These are phyloP conservation scores for Gnomoniopsis smithogilvyi DNA, from an alignment of 2,329 filamentous ascomycete genomes.

Conservation along the genomic window DNA sequence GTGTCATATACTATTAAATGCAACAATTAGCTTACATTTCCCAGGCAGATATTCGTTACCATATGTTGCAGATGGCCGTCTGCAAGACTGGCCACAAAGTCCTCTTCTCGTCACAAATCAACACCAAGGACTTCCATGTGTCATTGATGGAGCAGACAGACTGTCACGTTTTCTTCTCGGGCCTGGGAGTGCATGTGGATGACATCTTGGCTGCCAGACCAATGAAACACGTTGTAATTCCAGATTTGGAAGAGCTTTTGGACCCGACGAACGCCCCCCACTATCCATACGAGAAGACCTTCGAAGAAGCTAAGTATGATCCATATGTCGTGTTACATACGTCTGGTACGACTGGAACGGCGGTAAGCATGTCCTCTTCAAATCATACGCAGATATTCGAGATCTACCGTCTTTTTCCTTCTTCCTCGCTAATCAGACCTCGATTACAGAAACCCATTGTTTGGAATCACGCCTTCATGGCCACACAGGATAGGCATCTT, in stretches of 20 bases:
- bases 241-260: slow-evolving; percentile 18
- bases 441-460: slow-evolving; percentile 15
- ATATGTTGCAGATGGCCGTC: slow-evolving; percentile 24
- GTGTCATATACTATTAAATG: too few species aligned
- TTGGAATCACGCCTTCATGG: slow-evolving; percentile 17
- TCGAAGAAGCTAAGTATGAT: slow-evolving; percentile 9
- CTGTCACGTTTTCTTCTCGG: slow-evolving; percentile 20
- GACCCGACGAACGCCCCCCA: slow-evolving; percentile 8
- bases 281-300: slow-evolving; percentile 21
- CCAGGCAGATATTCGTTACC: slow-evolving; percentile 20
- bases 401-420: background rate
- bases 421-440: background rate
- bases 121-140: slow-evolving; percentile 20
- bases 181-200: slow-evolving; percentile 16
- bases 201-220: slow-evolving; percentile 19
- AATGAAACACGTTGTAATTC: slow-evolving; percentile 18
- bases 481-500: slow-evolving; percentile 4
- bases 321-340: slow-evolving; percentile 21
- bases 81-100: slow-evolving; percentile 23
- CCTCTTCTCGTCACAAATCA: slow-evolving; percentile 22
- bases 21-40: background rate
- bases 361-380: slow-evolving; percentile 14
- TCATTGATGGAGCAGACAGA: slow-evolving; percentile 21
- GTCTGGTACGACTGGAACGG: slow-evolving; percentile 21
- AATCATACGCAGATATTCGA: background rate